Percentiles rank a stretch among this genome's conserved stretches.
Conservation (phyloP, 73 alveolate species). For the Diophrys sp. region DNA sequence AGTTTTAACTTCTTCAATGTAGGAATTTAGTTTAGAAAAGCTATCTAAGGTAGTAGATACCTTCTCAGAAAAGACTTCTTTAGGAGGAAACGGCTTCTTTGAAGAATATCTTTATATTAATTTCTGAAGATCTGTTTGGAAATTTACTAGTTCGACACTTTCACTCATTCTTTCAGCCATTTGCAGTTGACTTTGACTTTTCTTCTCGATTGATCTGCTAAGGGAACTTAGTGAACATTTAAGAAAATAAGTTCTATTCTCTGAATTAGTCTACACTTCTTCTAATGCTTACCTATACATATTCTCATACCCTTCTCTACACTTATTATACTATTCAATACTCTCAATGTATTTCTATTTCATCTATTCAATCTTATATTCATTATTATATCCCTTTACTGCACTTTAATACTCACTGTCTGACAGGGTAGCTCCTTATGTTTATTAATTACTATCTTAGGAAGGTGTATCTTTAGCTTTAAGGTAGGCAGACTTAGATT, state of each 20-base stretch:
- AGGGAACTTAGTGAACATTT: background rate
- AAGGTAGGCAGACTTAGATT: background rate
- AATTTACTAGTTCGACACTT: background rate
- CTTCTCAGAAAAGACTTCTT: background rate
- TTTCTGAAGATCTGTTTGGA: background rate
- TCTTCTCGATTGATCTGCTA: background rate
- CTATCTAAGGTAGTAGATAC: background rate
- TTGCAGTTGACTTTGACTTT: background rate
- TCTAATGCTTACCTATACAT: background rate
- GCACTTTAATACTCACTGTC: background rate
- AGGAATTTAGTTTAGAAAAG: background rate
- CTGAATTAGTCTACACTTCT: background rate
- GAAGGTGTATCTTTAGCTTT: background rate
- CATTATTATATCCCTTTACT: background rate
- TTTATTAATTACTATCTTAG: background rate
- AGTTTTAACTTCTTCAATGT: background rate
- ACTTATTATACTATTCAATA: background rate
- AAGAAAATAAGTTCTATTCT: background rate
- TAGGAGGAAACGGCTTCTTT: background rate
- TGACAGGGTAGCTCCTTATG: background rate
- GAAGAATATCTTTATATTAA: background rate
- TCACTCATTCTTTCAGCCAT: background rate
- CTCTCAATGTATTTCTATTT: background rate
- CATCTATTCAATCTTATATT: background rate
- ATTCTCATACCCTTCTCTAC: background rate